Evolutionary conservation across 1,284 basidiomycete genomes (phyloP), one percentile per base, ranked within the genome.

Genomic region (Puccinia novopanici): DNA sequence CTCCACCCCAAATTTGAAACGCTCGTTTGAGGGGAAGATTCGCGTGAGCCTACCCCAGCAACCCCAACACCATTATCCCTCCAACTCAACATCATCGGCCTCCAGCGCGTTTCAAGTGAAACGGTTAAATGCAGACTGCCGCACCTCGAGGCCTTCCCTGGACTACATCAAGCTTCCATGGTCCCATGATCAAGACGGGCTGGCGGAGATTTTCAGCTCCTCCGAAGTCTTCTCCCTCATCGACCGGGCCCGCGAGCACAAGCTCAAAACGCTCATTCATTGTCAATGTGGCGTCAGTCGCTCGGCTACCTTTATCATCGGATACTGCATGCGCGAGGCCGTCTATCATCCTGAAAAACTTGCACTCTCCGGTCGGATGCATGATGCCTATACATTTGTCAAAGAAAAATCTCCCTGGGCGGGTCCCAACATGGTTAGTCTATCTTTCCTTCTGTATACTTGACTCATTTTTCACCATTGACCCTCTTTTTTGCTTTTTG

Each of bases 211-310:
- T n/a, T n/a, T n/a, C n/a, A n/a, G n/a, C n/a, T n/a, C n/a, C n/a
- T n/a, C n/a, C n/a, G n/a, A 89, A 24, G n/a, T n/a, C n/a, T n/a
- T n/a, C n/a, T n/a, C n/a, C n/a, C n/a, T n/a, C n/a, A n/a, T n/a
- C n/a, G n/a, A 95, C 85, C 88, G 89, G 54, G 91, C 92, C 67
- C 86, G 93, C 71, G 88, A 89, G 80, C 89, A 90, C 81, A 90
- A 90, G 72, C 91, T 92, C 75, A 92, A 92, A 82, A 90, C 95
- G 72, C 88, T 97, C 82, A 91, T 97, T 79, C 95, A 97, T 86
- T 97, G 94, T 86, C 95, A 98, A 87, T 97, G 95, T 86, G 95
- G 95, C 82, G 93, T 98, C 40, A 97, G 94, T 30, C 90, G 95
- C 82, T 95, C 93, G 30, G 95, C 95, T 22, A 98, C 95, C 0